Conservation (phyloP, 2,329 filamentous ascomycete genomes). For the Penicillium digitatum region DNA sequence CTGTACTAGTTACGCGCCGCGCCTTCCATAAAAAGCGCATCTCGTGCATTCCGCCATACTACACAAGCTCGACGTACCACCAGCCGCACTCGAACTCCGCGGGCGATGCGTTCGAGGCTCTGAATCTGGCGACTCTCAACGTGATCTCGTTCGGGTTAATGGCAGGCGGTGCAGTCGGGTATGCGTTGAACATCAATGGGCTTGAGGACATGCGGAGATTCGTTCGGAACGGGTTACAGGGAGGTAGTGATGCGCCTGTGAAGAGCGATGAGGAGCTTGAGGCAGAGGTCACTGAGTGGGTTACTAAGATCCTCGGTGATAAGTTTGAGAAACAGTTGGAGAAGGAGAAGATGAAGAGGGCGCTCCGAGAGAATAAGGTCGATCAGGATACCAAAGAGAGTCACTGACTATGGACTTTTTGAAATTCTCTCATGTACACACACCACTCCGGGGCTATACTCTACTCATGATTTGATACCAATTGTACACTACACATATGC, state of each 20-base stretch:
- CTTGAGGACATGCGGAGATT: constrained; percentile 61
- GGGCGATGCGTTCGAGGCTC: constrained; percentile 73
- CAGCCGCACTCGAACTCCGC: constrained; percentile 55
- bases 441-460: constrained; percentile 11
- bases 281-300: constrained; percentile 53
- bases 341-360: constrained; percentile 29
- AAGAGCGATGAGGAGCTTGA: constrained; percentile 47
- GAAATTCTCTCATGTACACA: neutral
- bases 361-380: constrained; percentile 9
- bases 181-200: constrained; percentile 70
- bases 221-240: constrained; percentile 56
- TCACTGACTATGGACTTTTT: neutral
- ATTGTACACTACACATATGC: constrained; percentile 16
- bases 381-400: constrained; percentile 9
- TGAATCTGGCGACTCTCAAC: constrained; percentile 84
- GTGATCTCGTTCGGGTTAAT: constrained; percentile 72
- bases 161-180: constrained; percentile 67
- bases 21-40: constrained; percentile 62
- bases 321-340: constrained; percentile 46
- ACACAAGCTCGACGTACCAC: constrained; percentile 49
- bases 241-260: constrained; percentile 55
- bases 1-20: constrained; percentile 67
- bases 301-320: constrained; percentile 47
- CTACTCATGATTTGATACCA: constrained; percentile 23
- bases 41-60: constrained; percentile 66